Evolutionary conservation across 2,329 filamentous ascomycete species (phyloP).

Genomic region (Xylariaceae sp.): DNA sequence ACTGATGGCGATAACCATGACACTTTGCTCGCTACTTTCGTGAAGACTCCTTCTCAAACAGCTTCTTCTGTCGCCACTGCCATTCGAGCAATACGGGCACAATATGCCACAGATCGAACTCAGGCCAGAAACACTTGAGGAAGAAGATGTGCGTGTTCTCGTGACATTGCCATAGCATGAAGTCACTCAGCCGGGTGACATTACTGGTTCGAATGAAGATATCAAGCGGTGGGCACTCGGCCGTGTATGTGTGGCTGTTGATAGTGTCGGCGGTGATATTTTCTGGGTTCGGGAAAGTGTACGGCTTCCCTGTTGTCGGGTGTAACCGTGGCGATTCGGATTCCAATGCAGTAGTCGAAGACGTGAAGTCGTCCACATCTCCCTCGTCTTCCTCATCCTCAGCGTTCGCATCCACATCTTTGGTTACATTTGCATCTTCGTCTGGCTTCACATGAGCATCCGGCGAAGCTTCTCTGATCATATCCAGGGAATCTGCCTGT

Average conservation of each 20-base stretch:
- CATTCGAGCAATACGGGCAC: conserved; percentile 89
- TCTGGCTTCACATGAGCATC: conserved; percentile 45
- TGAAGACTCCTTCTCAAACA: conserved; percentile 48
- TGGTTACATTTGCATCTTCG: conserved; percentile 2
- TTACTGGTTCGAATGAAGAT: conserved; percentile 89
- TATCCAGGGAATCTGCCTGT: conserved; percentile 42
- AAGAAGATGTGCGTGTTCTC: conserved; percentile 91
- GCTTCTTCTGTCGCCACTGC: conserved; percentile 63
- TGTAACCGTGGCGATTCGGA: conserved; percentile 47
- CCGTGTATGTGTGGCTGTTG: conserved; percentile 81
- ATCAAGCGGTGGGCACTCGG: conserved; percentile 79
- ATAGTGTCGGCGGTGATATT: conserved; percentile 79
- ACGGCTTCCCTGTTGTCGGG: conserved; percentile 32
- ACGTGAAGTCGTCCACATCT: conserved; percentile 47
- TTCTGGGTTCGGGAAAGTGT: conserved; percentile 66
- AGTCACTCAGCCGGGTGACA: conserved; percentile 88
- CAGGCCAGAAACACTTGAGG: conserved; percentile 86
- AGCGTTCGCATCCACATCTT: background rate
- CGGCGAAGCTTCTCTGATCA: conserved; percentile 46
- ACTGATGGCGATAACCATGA: background rate
- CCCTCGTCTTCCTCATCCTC: background rate
- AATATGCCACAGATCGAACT: conserved; percentile 92
- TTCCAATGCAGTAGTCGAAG: conserved; percentile 55
- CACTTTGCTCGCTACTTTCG: conserved; percentile 22
- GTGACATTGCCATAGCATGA: conserved; percentile 98